Percentiles rank a stretch among this genome's conserved stretches.
phyloP scores from a whole-genome alignment of 1,139 yeast species.

The Hemisphaericaspora lyxosophila region DNA sequence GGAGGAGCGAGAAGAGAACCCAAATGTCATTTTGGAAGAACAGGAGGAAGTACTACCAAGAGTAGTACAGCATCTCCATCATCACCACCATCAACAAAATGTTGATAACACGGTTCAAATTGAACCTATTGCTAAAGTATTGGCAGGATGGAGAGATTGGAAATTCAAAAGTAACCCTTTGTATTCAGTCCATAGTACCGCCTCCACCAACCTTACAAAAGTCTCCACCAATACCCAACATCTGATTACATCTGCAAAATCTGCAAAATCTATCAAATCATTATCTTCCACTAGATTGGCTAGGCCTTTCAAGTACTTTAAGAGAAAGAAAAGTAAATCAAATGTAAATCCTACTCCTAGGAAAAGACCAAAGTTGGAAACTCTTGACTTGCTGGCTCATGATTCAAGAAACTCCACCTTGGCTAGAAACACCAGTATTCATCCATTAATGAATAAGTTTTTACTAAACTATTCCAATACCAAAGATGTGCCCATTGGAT shows the following conservation, averaged over 20 bases:
- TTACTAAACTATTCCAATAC: slow-evolving; percentile 56
- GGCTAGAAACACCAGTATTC: slow-evolving; percentile 24
- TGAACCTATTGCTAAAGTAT: slow-evolving; percentile 19
- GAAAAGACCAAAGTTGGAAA: slow-evolving; percentile 14
- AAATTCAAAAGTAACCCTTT: slow-evolving; percentile 69
- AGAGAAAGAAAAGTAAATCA: slow-evolving; percentile 22
- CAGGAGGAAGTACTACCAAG: slow-evolving; percentile 1
- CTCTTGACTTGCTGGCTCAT: slow-evolving; percentile 12
- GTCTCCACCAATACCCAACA: slow-evolving; percentile 26
- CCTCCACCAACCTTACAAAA: slow-evolving; percentile 24
- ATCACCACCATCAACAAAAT: neutral
- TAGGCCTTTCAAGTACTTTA: slow-evolving; percentile 27
- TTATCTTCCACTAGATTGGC: slow-evolving; percentile 17
- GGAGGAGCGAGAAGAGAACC: slow-evolving; percentile 17
- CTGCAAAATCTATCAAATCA: slow-evolving; percentile 19
- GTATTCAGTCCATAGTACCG: slow-evolving; percentile 38
- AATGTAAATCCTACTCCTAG: slow-evolving; percentile 6
- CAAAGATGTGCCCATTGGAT: slow-evolving; percentile 70
- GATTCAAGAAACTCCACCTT: slow-evolving; percentile 5
- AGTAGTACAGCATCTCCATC: slow-evolving; percentile 1
- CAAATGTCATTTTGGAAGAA: slow-evolving; percentile 5
- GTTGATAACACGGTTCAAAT: slow-evolving; percentile 3
- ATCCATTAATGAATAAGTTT: slow-evolving; percentile 62
- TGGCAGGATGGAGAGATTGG: slow-evolving; percentile 92
- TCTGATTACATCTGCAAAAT: slow-evolving; percentile 19